phyloP scores from a whole-genome alignment of 108 stramenopile genomes.

The Nitzschia palea region DNA sequence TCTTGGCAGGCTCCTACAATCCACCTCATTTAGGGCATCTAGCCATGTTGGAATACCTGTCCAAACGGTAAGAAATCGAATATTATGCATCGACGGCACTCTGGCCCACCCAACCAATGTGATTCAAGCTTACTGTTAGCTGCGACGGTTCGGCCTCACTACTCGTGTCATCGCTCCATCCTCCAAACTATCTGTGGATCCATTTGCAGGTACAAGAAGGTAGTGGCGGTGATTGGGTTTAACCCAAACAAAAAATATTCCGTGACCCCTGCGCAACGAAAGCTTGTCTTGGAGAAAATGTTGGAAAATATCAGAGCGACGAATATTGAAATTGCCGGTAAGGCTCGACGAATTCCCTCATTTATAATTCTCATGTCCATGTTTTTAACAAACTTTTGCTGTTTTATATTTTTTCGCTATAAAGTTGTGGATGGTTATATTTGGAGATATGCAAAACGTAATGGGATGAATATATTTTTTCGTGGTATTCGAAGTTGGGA shows the following conservation, averaged over 20 bases:
- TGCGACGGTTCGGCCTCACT: not conserved
- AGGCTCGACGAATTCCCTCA: slow-evolving; percentile 9
- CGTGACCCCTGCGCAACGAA: slow-evolving; percentile 70
- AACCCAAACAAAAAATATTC: slow-evolving; percentile 79
- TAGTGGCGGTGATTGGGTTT: slow-evolving; percentile 77
- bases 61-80: slow-evolving; percentile 49
- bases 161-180: not conserved
- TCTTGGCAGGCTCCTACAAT: slow-evolving; percentile 85
- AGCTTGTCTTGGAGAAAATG: slow-evolving; percentile 47
- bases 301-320: slow-evolving; percentile 9
- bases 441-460: slow-evolving; percentile 73
- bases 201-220: slow-evolving; percentile 52
- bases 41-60: slow-evolving; percentile 74
- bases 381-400: not conserved
- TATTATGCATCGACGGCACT: too few relatives aligned
- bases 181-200: too few relatives aligned
- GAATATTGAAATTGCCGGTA: slow-evolving; percentile 68
- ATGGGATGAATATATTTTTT: slow-evolving; percentile 60
- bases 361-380: not conserved
- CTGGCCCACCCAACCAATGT: too few relatives aligned
- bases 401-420: not conserved
- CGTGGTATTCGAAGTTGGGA: slow-evolving; percentile 87
- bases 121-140: not conserved
- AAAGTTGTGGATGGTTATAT: slow-evolving; percentile 79
- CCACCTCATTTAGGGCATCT: slow-evolving; percentile 86